These are phyloP conservation scores for Cladophialophora carrionii DNA, from an alignment of 2,329 filamentous ascomycete genomes.

Conservation along the genomic window DNA sequence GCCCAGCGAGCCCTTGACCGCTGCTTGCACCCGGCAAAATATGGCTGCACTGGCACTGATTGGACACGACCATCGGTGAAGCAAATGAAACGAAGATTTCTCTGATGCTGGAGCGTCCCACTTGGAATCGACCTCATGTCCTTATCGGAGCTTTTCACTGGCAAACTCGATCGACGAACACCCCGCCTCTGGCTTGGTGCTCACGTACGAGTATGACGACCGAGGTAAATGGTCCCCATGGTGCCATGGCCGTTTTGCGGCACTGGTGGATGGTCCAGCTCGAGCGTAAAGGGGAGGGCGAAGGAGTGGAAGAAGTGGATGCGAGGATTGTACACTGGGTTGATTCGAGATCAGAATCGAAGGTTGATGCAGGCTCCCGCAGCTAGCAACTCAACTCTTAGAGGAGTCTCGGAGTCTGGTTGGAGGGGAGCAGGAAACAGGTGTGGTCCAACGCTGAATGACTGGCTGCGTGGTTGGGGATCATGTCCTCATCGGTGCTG, in stretches of 20 bases:
- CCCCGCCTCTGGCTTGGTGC: conserved; percentile 18
- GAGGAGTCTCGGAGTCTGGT: conserved; percentile 10
- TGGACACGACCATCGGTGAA: conserved; percentile 13
- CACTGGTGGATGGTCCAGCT: conserved; percentile 15
- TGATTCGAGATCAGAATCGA: conserved; percentile 12
- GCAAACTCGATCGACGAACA: conserved; percentile 8
- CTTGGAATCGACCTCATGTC: conserved; percentile 20
- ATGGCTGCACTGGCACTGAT: conserved; percentile 13
- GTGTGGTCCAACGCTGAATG: conserved; percentile 11
- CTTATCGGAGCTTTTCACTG: conserved; percentile 26
- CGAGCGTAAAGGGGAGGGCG: conserved; percentile 6
- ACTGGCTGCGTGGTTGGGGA: conserved; percentile 16
- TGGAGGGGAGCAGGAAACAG: conserved; percentile 5
- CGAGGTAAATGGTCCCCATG: conserved; percentile 5
- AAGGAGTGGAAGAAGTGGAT: conserved; percentile 13
- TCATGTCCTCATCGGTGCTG: conserved; percentile 19
- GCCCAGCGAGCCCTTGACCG: conserved; percentile 22
- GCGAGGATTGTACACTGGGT: conserved; percentile 1
- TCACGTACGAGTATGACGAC: background rate
- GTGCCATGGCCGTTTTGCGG: conserved; percentile 10
- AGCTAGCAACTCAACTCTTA: conserved; percentile 10
- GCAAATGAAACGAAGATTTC: conserved; percentile 2
- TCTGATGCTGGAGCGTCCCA: conserved; percentile 10
- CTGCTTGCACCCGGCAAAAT: conserved; percentile 15
- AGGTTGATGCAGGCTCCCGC: conserved; percentile 13